A percentile compares a stretch with the other conserved stretches of the same genome.
These are phyloP conservation scores for Trametes cubensis DNA, from an alignment of 768 basidiomycete species.

Conservation along the genomic window DNA sequence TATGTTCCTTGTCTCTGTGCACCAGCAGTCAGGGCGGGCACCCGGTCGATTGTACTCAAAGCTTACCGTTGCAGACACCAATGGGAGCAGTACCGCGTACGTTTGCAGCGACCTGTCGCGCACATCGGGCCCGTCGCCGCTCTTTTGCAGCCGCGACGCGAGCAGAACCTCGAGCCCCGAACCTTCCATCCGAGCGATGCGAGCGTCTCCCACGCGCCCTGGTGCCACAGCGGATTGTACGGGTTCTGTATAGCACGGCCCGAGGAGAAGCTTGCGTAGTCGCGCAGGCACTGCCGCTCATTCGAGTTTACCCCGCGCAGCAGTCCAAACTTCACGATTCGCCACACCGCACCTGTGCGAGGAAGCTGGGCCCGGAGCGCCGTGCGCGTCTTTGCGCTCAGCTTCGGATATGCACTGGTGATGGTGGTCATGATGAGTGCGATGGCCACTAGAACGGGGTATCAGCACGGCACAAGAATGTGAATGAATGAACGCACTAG, in stretches of 20 bases:
- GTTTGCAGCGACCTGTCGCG: neutral
- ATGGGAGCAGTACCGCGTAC: neutral
- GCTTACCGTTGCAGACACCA: neutral
- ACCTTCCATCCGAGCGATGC: neutral
- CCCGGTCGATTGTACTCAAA: too few relatives aligned
- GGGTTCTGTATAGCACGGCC: neutral
- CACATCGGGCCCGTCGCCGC: neutral
- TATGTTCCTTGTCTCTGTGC: neutral
- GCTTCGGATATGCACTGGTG: neutral
- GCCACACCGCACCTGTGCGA: neutral
- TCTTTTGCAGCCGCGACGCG: neutral
- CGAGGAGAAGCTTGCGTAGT: neutral
- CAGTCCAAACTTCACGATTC: neutral
- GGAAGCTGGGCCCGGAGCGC: conserved; percentile 3
- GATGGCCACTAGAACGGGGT: neutral
- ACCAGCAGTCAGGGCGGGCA: neutral
- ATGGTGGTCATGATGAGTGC: neutral
- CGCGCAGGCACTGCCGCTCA: neutral
- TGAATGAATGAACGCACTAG: neutral
- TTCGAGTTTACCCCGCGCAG: neutral
- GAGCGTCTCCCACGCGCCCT: conserved; percentile 12
- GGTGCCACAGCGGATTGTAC: conserved; percentile 3
- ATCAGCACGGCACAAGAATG: neutral
- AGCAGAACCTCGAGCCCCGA: neutral
- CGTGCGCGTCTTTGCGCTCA: neutral